Conservation (phyloP, 805 yeast genomes). For the Candida verbasci region DNA sequence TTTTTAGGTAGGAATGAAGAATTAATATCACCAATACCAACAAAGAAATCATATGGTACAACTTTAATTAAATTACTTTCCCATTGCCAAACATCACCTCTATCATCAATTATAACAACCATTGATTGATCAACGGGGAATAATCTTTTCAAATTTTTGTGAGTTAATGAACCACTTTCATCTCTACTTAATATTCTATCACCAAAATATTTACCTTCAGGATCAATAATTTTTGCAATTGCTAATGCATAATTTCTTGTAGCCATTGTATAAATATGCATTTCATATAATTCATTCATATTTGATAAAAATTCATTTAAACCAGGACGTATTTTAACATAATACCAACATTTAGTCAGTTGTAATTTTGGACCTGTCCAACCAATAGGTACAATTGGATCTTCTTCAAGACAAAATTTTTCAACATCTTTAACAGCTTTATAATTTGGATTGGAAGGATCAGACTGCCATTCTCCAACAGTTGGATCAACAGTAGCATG, state of each 20-base stretch:
- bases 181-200: constrained; percentile 90
- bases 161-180: constrained; percentile 89
- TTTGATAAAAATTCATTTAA: constrained; percentile 64
- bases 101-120: constrained; percentile 94
- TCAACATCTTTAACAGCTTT: constrained; percentile 79
- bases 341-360: constrained; percentile 74
- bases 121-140: constrained; percentile 95
- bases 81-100: constrained; percentile 99
- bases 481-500: constrained; percentile 98
- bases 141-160: constrained; percentile 78
- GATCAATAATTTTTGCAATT: constrained; percentile 88
- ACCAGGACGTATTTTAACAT: constrained; percentile 90
- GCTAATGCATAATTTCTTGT: constrained; percentile 89
- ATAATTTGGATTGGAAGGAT: constrained; percentile 79
- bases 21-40: constrained; percentile 96
- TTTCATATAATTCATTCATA: constrained; percentile 66
- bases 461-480: constrained; percentile 92
- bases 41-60: constrained; percentile 92
- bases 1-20: constrained; percentile 87
- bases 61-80: constrained; percentile 86
- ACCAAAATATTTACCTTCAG: constrained; percentile 79
- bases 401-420: constrained; percentile 76
- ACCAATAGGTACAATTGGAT: constrained; percentile 51
- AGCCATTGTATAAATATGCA: constrained; percentile 98
- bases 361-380: constrained; percentile 60